Conservation (phyloP, 768 basidiomycete species). For the Boletus vinaceobasis region DNA sequence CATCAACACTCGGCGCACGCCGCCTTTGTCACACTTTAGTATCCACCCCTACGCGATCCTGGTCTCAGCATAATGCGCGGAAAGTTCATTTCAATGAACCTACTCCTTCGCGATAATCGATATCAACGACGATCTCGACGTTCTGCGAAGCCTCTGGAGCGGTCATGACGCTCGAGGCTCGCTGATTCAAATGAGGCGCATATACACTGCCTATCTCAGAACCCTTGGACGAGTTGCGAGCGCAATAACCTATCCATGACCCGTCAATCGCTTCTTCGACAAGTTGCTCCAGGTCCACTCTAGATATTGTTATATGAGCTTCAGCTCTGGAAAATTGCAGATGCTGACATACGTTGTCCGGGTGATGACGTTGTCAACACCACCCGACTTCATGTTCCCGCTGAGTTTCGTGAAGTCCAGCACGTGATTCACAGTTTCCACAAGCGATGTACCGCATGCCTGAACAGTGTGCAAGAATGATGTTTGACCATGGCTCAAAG, state of each 20-base stretch:
- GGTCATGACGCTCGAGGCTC: constrained; percentile 39
- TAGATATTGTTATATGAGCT: constrained; percentile 13
- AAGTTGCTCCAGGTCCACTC: constrained; percentile 75
- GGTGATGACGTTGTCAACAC: constrained; percentile 71
- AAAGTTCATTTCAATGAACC: constrained; percentile 17
- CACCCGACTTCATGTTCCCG: constrained; percentile 76
- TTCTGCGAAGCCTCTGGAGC: constrained; percentile 35
- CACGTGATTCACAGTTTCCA: constrained; percentile 96
- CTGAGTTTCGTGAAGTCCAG: constrained; percentile 94
- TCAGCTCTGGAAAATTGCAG: background rate
- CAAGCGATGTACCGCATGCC: constrained; percentile 91
- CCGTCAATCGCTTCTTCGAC: constrained; percentile 90
- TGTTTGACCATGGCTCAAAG: constrained; percentile 73
- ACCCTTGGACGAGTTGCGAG: constrained; percentile 65
- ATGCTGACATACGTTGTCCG: constrained; percentile 56
- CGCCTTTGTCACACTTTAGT: constrained; percentile 87
- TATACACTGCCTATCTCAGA: constrained; percentile 93
- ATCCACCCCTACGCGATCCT: constrained; percentile 65
- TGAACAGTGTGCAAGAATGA: constrained; percentile 92
- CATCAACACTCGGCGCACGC: constrained; percentile 88
- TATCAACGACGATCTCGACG: constrained; percentile 88
- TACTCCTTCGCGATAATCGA: constrained; percentile 69
- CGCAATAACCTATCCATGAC: constrained; percentile 90
- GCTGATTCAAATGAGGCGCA: constrained; percentile 61
- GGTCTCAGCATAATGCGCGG: constrained; percentile 3